Evolutionary conservation across 106 monocot genomes (phyloP), one percentile per base, ranked within the genome.

Genomic region (Apostasia ramifera): DNA sequence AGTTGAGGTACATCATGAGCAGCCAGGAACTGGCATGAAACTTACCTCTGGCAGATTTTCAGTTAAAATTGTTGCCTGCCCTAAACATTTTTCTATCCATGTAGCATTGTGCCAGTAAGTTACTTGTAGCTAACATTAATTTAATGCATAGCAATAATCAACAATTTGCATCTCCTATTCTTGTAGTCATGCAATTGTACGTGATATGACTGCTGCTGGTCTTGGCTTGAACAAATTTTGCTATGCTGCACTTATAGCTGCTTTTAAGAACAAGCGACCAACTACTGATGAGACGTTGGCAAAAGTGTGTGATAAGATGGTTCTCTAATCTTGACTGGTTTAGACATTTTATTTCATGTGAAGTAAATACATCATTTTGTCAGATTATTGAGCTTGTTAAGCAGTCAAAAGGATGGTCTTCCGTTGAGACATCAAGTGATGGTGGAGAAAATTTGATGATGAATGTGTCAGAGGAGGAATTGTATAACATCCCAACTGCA

Each of bases 131-230:
- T 26, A 26, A 26, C 26, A 26, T 26, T 26, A 26, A 26, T 26
- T 26, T 26, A 26, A 64, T 47, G 13, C 15, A 14, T 15, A 42
- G 14, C 6, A 47, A 64, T 64, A 44, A 40, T 14, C 2, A 48
- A 53, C 63, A 11, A 44, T 40, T 40, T 67, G 44, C 40, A 63
- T 79, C 40, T n/a, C 41, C 73, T 71, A 2, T 53, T 62, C 13
- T 43, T 44, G 53, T 76, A 98, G 97, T 52, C 83, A 85, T 77
- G 85, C 87, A 42, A 87, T 98, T 74, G 92, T 98, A 69, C 84
- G 93, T 79, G 97, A 98, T 69, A 98, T 98, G 97, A 93, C 92
- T 62, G 87, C 97, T 70, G 95, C 88, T 75, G 89, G 95, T 63
- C 81, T 98, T 64, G 90, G 92, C 73, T 70, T 98, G 53, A 90